Percentiles rank a stretch among this genome's conserved stretches.
Conservation (phyloP, 1,284 basidiomycete genomes). For the Lignosus rhinocerotis region DNA sequence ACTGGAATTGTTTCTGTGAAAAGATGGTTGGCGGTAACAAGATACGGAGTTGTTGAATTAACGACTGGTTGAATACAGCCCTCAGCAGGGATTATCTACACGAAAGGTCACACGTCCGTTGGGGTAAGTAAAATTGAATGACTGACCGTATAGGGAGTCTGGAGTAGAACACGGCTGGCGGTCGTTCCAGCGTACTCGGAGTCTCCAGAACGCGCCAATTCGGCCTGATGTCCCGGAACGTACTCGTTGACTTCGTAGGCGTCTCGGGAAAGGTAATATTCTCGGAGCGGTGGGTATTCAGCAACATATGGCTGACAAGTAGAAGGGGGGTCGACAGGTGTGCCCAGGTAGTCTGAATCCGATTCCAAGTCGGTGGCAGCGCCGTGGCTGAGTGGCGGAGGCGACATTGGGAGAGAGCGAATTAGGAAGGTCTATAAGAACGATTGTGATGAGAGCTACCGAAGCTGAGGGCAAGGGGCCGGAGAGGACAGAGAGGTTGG, state of each 20-base stretch:
- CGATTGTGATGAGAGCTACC: neutral
- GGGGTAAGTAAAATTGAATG: neutral
- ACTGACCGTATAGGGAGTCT: constrained; percentile 11
- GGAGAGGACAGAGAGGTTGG: neutral
- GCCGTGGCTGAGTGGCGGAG: constrained; percentile 21
- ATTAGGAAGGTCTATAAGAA: constrained; percentile 26
- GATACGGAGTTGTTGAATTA: neutral
- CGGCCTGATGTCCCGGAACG: constrained; percentile 7
- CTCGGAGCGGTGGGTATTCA: constrained; percentile 14
- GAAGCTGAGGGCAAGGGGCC: neutral
- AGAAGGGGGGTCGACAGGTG: constrained; percentile 23
- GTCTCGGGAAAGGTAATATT: constrained; percentile 11
- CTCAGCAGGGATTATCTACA: neutral
- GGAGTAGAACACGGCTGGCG: constrained; percentile 3
- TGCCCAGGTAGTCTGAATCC: constrained; percentile 26
- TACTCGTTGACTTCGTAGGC: constrained; percentile 9
- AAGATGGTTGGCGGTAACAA: neutral
- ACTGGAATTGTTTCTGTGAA: neutral
- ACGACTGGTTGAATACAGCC: constrained; percentile 3
- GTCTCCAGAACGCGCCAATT: constrained; percentile 10
- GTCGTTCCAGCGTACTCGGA: constrained; percentile 2
- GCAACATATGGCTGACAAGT: constrained; percentile 17
- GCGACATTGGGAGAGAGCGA: constrained; percentile 18
- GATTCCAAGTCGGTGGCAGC: constrained; percentile 23
- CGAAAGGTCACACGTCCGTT: neutral